Conservation (phyloP, 2,329 filamentous ascomycete genomes). For the Trichoderma sp. region DNA sequence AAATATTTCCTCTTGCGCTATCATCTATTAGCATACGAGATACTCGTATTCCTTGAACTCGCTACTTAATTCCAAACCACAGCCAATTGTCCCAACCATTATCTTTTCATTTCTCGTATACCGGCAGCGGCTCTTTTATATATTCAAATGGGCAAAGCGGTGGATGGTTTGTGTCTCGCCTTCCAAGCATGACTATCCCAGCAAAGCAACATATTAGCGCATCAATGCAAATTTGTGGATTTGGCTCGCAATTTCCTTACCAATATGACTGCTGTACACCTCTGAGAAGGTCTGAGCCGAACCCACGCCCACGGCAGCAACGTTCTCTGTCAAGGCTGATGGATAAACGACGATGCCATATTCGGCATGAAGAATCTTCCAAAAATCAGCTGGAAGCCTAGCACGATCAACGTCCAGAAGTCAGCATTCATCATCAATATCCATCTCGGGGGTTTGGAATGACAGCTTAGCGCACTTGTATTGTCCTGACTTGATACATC, state of each 20-base stretch:
- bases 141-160: conserved; percentile 46
- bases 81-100: not conserved
- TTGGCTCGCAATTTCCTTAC: conserved; percentile 33
- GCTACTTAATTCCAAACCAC: not conserved
- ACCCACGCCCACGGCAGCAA: conserved; percentile 41
- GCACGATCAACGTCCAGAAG: not conserved
- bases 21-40: conserved; percentile 6
- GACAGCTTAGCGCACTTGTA: conserved; percentile 39
- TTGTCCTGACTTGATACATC: conserved; percentile 45
- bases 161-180: conserved; percentile 37
- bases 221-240: not conserved
- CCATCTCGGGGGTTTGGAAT: not conserved
- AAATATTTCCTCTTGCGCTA: conserved; percentile 10
- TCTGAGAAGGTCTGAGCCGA: conserved; percentile 45
- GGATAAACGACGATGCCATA: conserved; percentile 49
- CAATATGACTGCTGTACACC: conserved; percentile 44
- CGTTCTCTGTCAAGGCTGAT: conserved; percentile 44
- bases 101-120: conserved; percentile 36
- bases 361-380: conserved; percentile 44
- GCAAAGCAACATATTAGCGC: not conserved
- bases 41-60: not conserved
- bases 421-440: not conserved
- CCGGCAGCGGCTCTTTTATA: conserved; percentile 44
- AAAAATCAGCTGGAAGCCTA: conserved; percentile 46
- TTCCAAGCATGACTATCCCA: conserved; percentile 45